Evolutionary conservation across 2,329 filamentous ascomycete genomes (phyloP).

Genomic region (Teratosphaeria epicoccoides): DNA sequence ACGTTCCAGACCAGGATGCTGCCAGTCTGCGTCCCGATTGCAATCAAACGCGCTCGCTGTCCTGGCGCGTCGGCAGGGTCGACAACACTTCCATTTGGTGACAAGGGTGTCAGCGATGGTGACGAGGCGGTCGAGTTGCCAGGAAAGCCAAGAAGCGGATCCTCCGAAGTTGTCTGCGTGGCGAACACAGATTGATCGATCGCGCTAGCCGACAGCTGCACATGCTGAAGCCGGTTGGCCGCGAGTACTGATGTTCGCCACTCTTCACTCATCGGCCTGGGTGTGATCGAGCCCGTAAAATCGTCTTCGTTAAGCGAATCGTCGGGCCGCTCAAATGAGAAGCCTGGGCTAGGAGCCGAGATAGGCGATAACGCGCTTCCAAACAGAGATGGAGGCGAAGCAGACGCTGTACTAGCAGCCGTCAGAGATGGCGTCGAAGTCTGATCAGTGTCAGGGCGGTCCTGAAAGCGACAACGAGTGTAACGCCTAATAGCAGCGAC

Average conservation of each 20-base stretch:
- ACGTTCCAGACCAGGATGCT: constrained; percentile 77
- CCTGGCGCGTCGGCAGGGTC: constrained; percentile 60
- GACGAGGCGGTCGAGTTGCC: constrained; percentile 45
- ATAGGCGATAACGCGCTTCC: constrained; percentile 32
- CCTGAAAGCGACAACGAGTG: constrained; percentile 41
- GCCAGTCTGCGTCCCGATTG: constrained; percentile 68
- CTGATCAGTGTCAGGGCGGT: constrained; percentile 8
- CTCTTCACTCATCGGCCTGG: constrained; percentile 40
- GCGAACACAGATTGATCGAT: constrained; percentile 68
- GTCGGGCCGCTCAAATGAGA: constrained; percentile 17
- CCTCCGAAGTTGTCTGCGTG: constrained; percentile 61
- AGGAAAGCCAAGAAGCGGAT: constrained; percentile 56
- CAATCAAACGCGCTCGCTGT: constrained; percentile 68
- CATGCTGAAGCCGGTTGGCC: constrained; percentile 48
- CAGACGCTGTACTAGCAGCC: constrained; percentile 12
- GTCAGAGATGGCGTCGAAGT: constrained; percentile 20
- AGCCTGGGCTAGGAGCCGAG: constrained; percentile 25
- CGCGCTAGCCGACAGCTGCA: constrained; percentile 57
- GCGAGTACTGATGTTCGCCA: constrained; percentile 56
- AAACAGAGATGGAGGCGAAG: constrained; percentile 37
- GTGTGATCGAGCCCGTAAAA: constrained; percentile 18
- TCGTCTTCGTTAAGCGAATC: constrained; percentile 15
- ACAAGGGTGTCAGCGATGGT: constrained; percentile 44
- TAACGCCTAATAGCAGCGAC: constrained; percentile 46
- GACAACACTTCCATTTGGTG: constrained; percentile 31